Percentiles rank a stretch among this genome's conserved stretches.
These are phyloP conservation scores for Podochytrium sp. DNA, from an alignment of 192 early-diverging fungal species.

Conservation along the genomic window DNA sequence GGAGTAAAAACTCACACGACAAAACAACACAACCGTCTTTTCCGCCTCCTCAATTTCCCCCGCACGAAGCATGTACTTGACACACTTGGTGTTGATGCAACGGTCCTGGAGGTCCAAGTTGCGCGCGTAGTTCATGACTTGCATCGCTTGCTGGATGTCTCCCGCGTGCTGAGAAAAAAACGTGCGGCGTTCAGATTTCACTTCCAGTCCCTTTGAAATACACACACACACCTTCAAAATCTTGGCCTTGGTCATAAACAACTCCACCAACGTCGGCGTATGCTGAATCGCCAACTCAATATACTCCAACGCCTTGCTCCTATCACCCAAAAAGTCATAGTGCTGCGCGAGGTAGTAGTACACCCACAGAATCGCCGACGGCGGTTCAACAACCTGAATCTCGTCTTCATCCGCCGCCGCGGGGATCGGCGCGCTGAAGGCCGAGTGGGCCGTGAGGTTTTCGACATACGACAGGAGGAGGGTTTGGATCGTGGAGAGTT, in stretches of 20 bases:
- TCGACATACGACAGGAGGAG: constrained; percentile 67
- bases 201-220: too few relatives aligned
- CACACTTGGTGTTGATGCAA: constrained; percentile 90
- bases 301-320: constrained; percentile 70
- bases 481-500: constrained; percentile 69
- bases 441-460: constrained; percentile 28
- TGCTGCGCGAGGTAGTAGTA: constrained; percentile 90
- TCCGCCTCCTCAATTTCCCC: constrained; percentile 84
- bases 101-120: constrained; percentile 92
- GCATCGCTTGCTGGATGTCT: constrained; percentile 68
- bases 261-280: constrained; percentile 89
- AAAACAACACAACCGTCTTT: constrained; percentile 81
- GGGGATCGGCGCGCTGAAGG: constrained; percentile 20
- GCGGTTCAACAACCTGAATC: constrained; percentile 65
- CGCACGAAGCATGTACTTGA: constrained; percentile 91
- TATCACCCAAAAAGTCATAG: constrained; percentile 75
- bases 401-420: constrained; percentile 45
- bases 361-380: constrained; percentile 85
- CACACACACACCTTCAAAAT: constrained; percentile 92
- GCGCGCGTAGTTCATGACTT: constrained; percentile 84
- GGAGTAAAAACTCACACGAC: constrained; percentile 57
- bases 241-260: constrained; percentile 90
- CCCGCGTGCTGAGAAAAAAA: constrained; percentile 70
- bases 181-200: background rate
- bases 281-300: constrained; percentile 84